A percentile compares a stretch with the other conserved stretches of the same genome.
Conservation (phyloP, 208 protist genomes). For the Sergeia podlipaevii region DNA sequence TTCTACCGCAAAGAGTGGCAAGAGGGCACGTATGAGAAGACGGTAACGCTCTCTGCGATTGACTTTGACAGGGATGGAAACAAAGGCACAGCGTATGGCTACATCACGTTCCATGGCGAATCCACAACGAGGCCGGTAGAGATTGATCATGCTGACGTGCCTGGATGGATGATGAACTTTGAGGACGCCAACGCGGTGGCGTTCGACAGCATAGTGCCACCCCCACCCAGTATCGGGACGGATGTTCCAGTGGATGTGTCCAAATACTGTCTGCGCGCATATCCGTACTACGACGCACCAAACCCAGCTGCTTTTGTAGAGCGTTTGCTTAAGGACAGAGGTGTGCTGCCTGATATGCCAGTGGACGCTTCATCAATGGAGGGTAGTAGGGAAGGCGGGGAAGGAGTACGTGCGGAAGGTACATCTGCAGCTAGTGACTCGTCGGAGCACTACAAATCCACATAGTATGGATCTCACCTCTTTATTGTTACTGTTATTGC, state of each 20-base stretch:
- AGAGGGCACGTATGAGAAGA: conserved; percentile 88
- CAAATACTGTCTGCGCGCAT: conserved; percentile 69
- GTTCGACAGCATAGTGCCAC: conserved; percentile 57
- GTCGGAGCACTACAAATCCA: conserved; percentile 35
- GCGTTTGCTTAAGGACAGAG: conserved; percentile 80
- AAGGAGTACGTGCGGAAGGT: conserved; percentile 4
- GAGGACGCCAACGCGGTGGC: conserved; percentile 45
- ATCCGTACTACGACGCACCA: conserved; percentile 87
- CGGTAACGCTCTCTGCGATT: conserved; percentile 76
- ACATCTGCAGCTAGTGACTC: conserved; percentile 17
- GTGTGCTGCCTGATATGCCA: conserved; percentile 75
- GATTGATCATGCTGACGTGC: conserved; percentile 68
- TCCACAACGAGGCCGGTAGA: conserved; percentile 67
- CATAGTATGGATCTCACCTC: too few species aligned
- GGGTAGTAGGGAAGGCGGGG: conserved; percentile 6
- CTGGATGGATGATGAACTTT: conserved; percentile 77
- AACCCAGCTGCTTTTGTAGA: conserved; percentile 87
- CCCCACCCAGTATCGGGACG: conserved; percentile 82
- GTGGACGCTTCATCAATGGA: conserved; percentile 27
- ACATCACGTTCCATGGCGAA: conserved; percentile 89
- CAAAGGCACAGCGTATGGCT: conserved; percentile 79
- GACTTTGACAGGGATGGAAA: conserved; percentile 75
- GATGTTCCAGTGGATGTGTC: conserved; percentile 76
- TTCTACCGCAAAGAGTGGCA: conserved; percentile 87
- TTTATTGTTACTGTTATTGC: too few species aligned